Base-by-base conservation (phyloP, 2,329 filamentous ascomycete species). In the Fusarium sp. region DNA sequence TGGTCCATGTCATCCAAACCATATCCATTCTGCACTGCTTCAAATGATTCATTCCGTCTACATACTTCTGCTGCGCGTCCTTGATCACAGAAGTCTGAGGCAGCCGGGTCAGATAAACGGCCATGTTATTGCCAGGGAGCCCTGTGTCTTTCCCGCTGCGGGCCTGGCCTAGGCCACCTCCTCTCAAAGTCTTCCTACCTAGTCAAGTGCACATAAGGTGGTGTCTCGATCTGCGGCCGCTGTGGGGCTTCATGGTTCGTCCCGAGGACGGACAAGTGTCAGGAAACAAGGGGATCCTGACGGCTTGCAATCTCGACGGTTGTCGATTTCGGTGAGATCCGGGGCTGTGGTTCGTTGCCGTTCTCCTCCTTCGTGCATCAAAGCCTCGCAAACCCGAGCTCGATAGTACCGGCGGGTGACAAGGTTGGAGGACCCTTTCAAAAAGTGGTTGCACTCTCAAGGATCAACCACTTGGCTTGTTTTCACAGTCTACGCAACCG, bases 221-320 rank as follows among this genome's bases (percentile, higher is more conserved):
- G 75, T 70, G 73, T 64, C 73, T 73, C 68, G 73, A 74, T 74
- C 71, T 77, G 77, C 77, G 76, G 75, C 75, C 76, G 69, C 59
- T 73, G 77, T 77, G 75, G 77, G 74, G 70, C 74, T 47, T 71
- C 61, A 71, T 77, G 70, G 73, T 76, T 77, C 74, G 73, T 77
- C 71, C 73, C 72, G 69, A 72, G 58, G 70, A 64, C 66, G 67
- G 72, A 75, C 73, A 76, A 75, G 69, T 75, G 75, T 77, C 73
- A 76, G 63, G 60, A 68, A 66, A 67, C 70, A 68, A 72, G 70
- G 68, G 67, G 53, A 71, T 68, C 64, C 70, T 66, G 61, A 70
- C 71, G 65, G 70, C 72, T 70, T 64, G 63, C 61, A 65, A 59
- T 65, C 61, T 64, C 59, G 55, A 61, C 56, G 55, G 52, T 55